phyloP scores from a whole-genome alignment of 305 asterid species.

The Coffea humblotiana region DNA sequence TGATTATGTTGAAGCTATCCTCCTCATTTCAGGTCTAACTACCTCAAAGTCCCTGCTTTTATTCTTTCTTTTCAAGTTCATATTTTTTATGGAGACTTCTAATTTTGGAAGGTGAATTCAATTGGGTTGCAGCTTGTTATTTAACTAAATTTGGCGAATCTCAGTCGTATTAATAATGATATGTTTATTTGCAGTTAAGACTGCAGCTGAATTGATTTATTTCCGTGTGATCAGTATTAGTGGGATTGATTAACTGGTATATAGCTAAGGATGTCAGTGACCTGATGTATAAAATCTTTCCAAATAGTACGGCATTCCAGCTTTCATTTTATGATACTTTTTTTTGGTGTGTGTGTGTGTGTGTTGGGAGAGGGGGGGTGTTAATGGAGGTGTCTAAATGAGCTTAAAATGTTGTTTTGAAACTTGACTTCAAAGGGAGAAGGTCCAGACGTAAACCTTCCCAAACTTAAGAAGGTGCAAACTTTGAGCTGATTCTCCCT shows the following conservation, averaged over 20 bases:
- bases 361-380: too few species aligned
- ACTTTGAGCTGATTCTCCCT: not conserved
- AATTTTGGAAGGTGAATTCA: not conserved
- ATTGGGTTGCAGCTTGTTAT: not conserved
- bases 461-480: not conserved
- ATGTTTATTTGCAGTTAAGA: not conserved
- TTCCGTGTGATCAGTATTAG: not conserved
- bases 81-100: not conserved
- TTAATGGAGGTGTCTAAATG: too few species aligned
- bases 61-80: not conserved
- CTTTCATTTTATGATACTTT: too few species aligned
- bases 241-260: not conserved
- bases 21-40: slow-evolving; percentile 35
- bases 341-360: too few species aligned
- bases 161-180: not conserved
- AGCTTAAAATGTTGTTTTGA: not conserved
- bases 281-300: too few species aligned
- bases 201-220: not conserved
- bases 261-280: too few species aligned
- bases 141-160: not conserved
- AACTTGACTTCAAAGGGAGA: not conserved
- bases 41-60: not conserved
- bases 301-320: too few species aligned
- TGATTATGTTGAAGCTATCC: slow-evolving; percentile 37
- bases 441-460: not conserved